phyloP scores from a whole-genome alignment of 495 filamentous ascomycete genomes.

The Parathielavia hyrcaniae region DNA sequence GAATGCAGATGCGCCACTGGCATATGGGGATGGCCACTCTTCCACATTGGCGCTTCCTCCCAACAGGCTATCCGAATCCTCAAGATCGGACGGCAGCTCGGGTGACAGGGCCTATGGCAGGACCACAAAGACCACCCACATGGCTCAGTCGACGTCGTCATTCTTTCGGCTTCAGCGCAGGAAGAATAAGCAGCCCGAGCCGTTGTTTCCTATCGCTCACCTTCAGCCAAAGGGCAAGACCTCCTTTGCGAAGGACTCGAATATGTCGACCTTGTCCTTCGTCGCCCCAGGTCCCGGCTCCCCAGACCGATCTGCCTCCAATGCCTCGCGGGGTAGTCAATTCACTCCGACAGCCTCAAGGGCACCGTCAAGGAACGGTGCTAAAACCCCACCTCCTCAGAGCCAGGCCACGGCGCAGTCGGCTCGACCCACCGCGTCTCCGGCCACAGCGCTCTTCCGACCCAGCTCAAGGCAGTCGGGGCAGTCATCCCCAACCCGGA shows the following conservation, averaged over 20 bases:
- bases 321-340: conserved; percentile 24
- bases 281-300: conserved; percentile 25
- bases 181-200: conserved; percentile 67
- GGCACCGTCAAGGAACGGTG: conserved; percentile 43
- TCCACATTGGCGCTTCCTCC: conserved; percentile 61
- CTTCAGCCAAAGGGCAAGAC: conserved; percentile 67
- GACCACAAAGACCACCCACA: conserved; percentile 56
- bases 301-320: conserved; percentile 13
- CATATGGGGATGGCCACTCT: conserved; percentile 60
- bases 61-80: conserved; percentile 80
- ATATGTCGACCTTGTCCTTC: conserved; percentile 30
- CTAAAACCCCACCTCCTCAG: conserved; percentile 34
- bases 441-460: conserved; percentile 55
- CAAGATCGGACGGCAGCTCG: conserved; percentile 79
- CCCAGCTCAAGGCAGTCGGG: conserved; percentile 61
- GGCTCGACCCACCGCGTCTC: conserved; percentile 34
- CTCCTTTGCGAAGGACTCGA: conserved; percentile 27
- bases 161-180: conserved; percentile 78
- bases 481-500: conserved; percentile 62
- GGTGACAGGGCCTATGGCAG: conserved; percentile 64
- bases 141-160: conserved; percentile 57
- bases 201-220: conserved; percentile 67
- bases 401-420: conserved; percentile 23
- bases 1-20: conserved; percentile 44
- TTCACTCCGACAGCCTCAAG: conserved; percentile 45